Conservation (phyloP, 805 yeast genomes). For the Citeromyces matritensis region DNA sequence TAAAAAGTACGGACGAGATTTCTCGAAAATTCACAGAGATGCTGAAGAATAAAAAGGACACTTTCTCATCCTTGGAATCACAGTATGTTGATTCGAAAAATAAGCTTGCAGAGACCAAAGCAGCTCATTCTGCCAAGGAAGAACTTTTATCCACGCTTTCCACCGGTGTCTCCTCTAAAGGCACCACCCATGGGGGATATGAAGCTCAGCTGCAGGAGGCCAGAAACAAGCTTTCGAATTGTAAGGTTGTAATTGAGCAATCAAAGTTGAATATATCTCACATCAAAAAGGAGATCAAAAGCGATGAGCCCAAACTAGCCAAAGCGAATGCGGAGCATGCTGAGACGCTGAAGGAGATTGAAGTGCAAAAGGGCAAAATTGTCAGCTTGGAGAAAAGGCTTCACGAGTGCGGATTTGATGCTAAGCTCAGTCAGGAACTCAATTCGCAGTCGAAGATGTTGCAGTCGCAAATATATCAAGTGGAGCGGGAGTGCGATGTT, state of each 20-base stretch:
- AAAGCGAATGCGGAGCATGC: constrained; percentile 38
- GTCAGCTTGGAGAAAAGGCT: constrained; percentile 18
- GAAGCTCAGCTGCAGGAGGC: constrained; percentile 52
- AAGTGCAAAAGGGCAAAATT: constrained; percentile 21
- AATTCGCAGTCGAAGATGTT: constrained; percentile 27
- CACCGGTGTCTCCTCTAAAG: constrained; percentile 82
- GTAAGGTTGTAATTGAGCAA: constrained; percentile 42
- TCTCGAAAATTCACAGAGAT: constrained; percentile 16
- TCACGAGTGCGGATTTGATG: constrained; percentile 33
- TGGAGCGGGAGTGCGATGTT: constrained; percentile 32
- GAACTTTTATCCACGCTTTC: constrained; percentile 71
- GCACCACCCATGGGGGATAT: constrained; percentile 67
- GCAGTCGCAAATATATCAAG: constrained; percentile 24
- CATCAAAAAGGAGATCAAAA: constrained; percentile 30
- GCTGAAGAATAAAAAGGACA: constrained; percentile 18
- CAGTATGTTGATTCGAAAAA: constrained; percentile 28
- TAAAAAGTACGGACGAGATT: constrained; percentile 15
- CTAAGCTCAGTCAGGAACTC: constrained; percentile 24
- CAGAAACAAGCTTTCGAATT: constrained; percentile 36
- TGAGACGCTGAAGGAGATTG: constrained; percentile 24
- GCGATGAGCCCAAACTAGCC: constrained; percentile 28
- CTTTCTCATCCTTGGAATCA: constrained; percentile 23
- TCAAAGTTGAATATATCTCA: constrained; percentile 43
- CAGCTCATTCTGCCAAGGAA: constrained; percentile 41
- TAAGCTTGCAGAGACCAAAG: constrained; percentile 27